phyloP scores from a whole-genome alignment of 2,329 filamentous ascomycete genomes.

The Graphilbum sp. region DNA sequence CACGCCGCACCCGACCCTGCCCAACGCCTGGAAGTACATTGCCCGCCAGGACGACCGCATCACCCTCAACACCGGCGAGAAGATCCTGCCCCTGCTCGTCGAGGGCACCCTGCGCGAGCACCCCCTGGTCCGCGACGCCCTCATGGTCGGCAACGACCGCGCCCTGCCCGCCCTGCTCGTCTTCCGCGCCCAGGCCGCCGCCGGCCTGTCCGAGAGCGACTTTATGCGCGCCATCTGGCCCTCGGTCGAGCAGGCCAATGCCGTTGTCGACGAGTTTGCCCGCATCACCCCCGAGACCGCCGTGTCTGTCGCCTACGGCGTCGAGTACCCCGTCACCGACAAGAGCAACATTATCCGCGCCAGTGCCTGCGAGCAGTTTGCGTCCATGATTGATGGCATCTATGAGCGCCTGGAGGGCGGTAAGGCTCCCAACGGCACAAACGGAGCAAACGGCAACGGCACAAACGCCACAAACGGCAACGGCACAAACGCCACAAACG shows the following conservation, averaged over 20 bases:
- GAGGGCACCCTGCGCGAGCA: slow-evolving; percentile 19
- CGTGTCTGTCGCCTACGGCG: slow-evolving; percentile 15
- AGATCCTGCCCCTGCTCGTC: slow-evolving; percentile 19
- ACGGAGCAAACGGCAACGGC: too few relatives aligned
- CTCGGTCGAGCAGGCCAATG: slow-evolving; percentile 20
- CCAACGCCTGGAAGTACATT: slow-evolving; percentile 21
- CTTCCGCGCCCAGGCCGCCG: slow-evolving; percentile 13
- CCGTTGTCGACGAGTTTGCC: slow-evolving; percentile 23
- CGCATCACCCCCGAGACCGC: slow-evolving; percentile 26
- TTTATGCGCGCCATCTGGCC: slow-evolving; percentile 21
- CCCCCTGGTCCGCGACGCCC: slow-evolving; percentile 15
- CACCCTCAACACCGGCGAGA: slow-evolving; percentile 22
- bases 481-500: background rate
- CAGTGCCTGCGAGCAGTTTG: slow-evolving; percentile 21
- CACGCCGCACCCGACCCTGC: slow-evolving; percentile 18
- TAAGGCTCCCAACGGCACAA: too few relatives aligned
- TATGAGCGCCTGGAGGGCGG: slow-evolving; percentile 12
- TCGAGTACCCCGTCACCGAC: slow-evolving; percentile 24
- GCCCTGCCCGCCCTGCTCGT: slow-evolving; percentile 16
- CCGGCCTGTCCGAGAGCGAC: slow-evolving; percentile 14
- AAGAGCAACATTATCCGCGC: slow-evolving; percentile 29
- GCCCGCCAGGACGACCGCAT: slow-evolving; percentile 21
- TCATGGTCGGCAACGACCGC: slow-evolving; percentile 19
- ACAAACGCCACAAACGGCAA: background rate
- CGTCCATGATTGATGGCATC: slow-evolving; percentile 15